A percentile compares a stretch with the other conserved stretches of the same genome.
phyloP scores from a whole-genome alignment of 108 stramenopile genomes.

The Pseudonitzschia multistriata region DNA sequence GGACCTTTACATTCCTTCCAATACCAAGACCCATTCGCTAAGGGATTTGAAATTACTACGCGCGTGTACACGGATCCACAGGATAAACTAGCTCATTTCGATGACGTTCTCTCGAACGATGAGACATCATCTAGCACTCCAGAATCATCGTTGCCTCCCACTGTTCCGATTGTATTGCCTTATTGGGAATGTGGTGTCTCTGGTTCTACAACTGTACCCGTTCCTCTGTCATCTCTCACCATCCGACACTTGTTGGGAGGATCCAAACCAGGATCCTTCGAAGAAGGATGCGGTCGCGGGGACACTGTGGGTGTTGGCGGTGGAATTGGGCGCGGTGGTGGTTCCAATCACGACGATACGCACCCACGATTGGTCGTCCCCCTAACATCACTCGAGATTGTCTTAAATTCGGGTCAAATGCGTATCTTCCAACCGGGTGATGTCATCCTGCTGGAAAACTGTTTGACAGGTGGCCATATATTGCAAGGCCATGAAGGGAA shows the following conservation, averaged over 20 bases:
- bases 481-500: constrained; percentile 28
- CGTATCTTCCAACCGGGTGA: constrained; percentile 41
- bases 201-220: constrained; percentile 39
- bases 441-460: constrained; percentile 55
- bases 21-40: constrained; percentile 30
- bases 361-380: constrained; percentile 47
- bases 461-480: constrained; percentile 45
- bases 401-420: constrained; percentile 40
- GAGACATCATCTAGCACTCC: not conserved
- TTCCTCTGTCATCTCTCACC: constrained; percentile 36
- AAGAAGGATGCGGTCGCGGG: not conserved
- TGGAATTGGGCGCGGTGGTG: not conserved
- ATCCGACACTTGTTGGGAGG: constrained; percentile 46
- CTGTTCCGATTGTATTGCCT: constrained; percentile 34
- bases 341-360: constrained; percentile 22
- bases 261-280: constrained; percentile 8
- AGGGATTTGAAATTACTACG: constrained; percentile 44
- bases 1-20: not conserved
- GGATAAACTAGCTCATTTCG: constrained; percentile 56
- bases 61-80: constrained; percentile 52
- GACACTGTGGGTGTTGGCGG: not conserved
- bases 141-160: not conserved
- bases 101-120: constrained; percentile 1
- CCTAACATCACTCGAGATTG: constrained; percentile 35
- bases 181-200: constrained; percentile 54